Evolutionary conservation across 495 filamentous ascomycete genomes (phyloP).

Genomic region (Penicillium parvum): DNA sequence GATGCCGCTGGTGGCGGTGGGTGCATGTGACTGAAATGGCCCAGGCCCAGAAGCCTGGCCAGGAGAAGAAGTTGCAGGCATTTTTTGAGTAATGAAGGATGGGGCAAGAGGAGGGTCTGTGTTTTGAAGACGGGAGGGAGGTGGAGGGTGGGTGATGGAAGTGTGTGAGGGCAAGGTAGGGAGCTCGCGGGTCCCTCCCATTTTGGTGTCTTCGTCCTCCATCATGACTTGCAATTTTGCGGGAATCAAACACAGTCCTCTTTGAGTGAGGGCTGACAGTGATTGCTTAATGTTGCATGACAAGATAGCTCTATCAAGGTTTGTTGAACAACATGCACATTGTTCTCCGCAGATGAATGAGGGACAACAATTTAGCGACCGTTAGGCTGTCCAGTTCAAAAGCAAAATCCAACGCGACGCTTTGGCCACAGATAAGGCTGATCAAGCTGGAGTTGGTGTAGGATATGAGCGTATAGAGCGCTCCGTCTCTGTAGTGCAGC

Average conservation of each 20-base stretch:
- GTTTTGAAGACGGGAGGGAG: slow-evolving; percentile 14
- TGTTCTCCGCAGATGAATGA: not conserved
- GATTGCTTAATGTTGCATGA: slow-evolving; percentile 23
- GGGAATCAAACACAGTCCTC: not conserved
- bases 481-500: too few relatives aligned
- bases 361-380: too few relatives aligned
- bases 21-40: slow-evolving; percentile 4
- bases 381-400: too few relatives aligned
- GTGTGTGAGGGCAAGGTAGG: slow-evolving; percentile 17
- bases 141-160: slow-evolving; percentile 10
- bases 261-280: slow-evolving; percentile 1
- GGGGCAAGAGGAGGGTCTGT: slow-evolving; percentile 27
- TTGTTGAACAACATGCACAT: not conserved
- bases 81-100: slow-evolving; percentile 15
- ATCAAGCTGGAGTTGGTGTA: too few relatives aligned
- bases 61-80: slow-evolving; percentile 11
- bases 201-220: slow-evolving; percentile 39
- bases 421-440: too few relatives aligned
- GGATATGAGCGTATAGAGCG: too few relatives aligned
- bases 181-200: slow-evolving; percentile 29
- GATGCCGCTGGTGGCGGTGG: slow-evolving; percentile 1
- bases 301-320: slow-evolving; percentile 4
- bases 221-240: slow-evolving; percentile 23
- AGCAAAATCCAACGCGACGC: not conserved
- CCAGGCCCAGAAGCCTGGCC: slow-evolving; percentile 14